These are phyloP conservation scores for Oryza longistaminata DNA, from an alignment of 176 grass and related monocot species.

Conservation along the genomic window DNA sequence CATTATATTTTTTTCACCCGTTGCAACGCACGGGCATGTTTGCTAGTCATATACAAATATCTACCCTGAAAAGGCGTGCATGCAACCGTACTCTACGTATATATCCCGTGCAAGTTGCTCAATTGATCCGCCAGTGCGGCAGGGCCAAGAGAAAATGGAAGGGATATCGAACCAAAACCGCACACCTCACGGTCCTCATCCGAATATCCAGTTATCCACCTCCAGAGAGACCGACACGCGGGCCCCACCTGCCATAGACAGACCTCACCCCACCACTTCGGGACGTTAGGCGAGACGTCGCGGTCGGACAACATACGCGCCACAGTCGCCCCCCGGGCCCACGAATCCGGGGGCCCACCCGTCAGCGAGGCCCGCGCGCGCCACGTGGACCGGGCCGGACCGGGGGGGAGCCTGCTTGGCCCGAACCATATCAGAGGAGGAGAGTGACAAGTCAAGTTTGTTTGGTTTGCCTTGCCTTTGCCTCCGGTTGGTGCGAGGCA, in stretches of 20 bases:
- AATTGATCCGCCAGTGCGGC: neutral
- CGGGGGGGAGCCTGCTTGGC: neutral
- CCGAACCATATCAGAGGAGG: too few relatives aligned
- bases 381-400: neutral
- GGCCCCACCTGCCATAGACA: neutral
- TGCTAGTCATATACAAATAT: neutral
- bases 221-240: neutral
- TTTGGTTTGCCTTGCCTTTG: neutral
- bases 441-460: neutral
- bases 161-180: neutral
- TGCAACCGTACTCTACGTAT: neutral
- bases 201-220: neutral
- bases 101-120: neutral
- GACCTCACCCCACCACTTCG: neutral
- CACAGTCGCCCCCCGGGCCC: neutral
- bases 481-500: slow-evolving; percentile 36
- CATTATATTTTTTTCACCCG: too few relatives aligned
- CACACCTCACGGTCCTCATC: slow-evolving; percentile 11
- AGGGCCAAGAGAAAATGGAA: neutral
- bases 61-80: neutral
- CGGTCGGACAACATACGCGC: neutral
- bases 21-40: too few relatives aligned
- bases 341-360: neutral
- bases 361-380: neutral
- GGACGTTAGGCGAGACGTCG: slow-evolving; percentile 35